A percentile compares a stretch with the other conserved stretches of the same genome.
phyloP scores from a whole-genome alignment of 148 eudicot genomes.

The Rhododendron griersonianum region DNA sequence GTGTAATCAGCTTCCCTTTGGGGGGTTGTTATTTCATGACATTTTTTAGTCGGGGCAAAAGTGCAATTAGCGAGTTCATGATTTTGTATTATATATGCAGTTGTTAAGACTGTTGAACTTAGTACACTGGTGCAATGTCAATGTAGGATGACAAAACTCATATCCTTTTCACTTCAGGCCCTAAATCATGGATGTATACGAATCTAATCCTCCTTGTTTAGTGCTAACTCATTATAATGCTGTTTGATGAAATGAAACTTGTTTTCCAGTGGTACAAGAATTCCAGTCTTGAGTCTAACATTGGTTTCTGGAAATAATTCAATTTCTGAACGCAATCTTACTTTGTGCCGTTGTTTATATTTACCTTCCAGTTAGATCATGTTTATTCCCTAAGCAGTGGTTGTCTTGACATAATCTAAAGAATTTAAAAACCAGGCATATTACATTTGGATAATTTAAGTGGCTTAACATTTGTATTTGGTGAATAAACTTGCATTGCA shows the following conservation, averaged over 20 bases:
- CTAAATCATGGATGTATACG: background rate
- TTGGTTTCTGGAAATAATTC: too few species aligned
- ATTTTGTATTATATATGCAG: background rate
- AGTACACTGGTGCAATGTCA: background rate
- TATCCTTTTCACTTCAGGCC: background rate
- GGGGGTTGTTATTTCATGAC: background rate
- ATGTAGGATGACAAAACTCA: background rate
- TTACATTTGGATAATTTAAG: background rate
- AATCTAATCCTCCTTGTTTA: background rate
- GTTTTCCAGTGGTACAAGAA: background rate
- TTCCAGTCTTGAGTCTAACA: background rate
- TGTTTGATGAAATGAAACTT: background rate
- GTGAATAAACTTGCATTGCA: background rate
- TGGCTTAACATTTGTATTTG: background rate
- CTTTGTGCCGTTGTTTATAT: too few species aligned
- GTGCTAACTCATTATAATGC: background rate
- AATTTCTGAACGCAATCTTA: too few species aligned
- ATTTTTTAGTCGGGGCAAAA: background rate
- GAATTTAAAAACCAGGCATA: background rate
- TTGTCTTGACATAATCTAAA: background rate
- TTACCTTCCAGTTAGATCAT: too few species aligned
- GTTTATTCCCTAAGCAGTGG: too few species aligned
- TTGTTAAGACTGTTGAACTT: background rate
- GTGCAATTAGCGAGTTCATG: background rate
- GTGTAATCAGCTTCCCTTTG: background rate